Evolutionary conservation across 805 yeast genomes (phyloP), one percentile per base, ranked within the genome.

Genomic region (Spathaspora arborariae): DNA sequence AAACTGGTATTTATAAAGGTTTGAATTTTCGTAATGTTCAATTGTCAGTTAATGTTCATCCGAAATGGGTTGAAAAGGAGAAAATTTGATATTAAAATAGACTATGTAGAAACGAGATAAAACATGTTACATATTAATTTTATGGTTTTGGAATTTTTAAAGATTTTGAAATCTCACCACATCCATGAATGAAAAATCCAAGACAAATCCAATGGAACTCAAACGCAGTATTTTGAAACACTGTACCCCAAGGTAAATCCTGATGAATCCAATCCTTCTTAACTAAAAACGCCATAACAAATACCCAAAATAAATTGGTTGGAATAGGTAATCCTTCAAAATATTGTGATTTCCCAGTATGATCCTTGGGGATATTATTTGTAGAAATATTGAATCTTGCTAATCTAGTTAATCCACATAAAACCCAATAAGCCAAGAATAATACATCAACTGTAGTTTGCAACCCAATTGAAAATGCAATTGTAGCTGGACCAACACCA

Each of bases 261-360:
- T 71, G 75, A 52, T 72, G 64, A 45, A 80, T 79, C 45, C 70
- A 75, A 41, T 64, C 68, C 41, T 75, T 70, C 52, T 74, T 74
- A 4, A 87, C 88, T 57, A 85, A 76, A 47, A 68, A 69, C 2
- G 88, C 87, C 89, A 92, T 84, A 33, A 81, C 60, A 1, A 71
- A 72, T 15, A 94, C 96, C 63, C 92, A 75, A 42, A 78, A 70
- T 54, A 94, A 73, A 34, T 95, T 84, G 2, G 96, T 82, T 46
- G 99, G 99, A 54, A 94, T 90, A 9, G 99, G 99, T 45, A 94
- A 79, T 3, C 99, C 99, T 72, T 94, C 99, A 65, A 94, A 94
- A 69, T 82, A 92, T 62, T 86, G 83, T 27, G 94, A 80, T 69
- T 91, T 91, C 16, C 99, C 99, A 16, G 77, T 65, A 45, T 78